phyloP scores from a whole-genome alignment of 768 basidiomycete genomes.

The Podaxis sp. region DNA sequence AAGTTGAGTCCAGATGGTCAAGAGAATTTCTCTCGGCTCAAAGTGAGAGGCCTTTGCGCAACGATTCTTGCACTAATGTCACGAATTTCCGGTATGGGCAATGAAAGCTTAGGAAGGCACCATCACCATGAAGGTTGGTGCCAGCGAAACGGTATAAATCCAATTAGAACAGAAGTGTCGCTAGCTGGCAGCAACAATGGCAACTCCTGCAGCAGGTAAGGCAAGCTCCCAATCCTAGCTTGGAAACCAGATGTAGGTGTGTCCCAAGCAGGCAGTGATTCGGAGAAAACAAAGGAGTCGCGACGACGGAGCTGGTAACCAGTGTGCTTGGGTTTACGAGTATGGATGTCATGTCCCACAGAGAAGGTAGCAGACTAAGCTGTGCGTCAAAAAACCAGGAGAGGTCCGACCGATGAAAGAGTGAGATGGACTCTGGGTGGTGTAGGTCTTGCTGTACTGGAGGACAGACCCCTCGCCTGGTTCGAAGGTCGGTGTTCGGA shows the following conservation, averaged over 20 bases:
- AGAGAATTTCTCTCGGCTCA: slow-evolving; percentile 66
- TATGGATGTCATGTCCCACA: slow-evolving; percentile 18
- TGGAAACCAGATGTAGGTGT: not conserved
- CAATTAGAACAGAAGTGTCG: slow-evolving; percentile 46
- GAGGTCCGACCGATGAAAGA: slow-evolving; percentile 6
- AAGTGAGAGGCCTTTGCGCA: slow-evolving; percentile 66
- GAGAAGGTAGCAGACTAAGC: slow-evolving; percentile 12
- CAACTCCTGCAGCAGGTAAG: slow-evolving; percentile 26
- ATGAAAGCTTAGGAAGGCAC: slow-evolving; percentile 65
- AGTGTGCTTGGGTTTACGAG: not conserved
- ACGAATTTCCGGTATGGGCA: slow-evolving; percentile 67
- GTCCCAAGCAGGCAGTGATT: not conserved
- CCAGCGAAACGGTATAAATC: slow-evolving; percentile 46
- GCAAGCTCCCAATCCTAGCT: not conserved
- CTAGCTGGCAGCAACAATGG: slow-evolving; percentile 59
- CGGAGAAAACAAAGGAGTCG: not conserved
- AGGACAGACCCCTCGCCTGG: slow-evolving; percentile 29
- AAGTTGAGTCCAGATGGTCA: slow-evolving; percentile 43
- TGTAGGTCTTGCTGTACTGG: slow-evolving; percentile 26
- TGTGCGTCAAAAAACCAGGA: not conserved
- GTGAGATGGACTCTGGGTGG: slow-evolving; percentile 19
- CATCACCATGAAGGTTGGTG: slow-evolving; percentile 50
- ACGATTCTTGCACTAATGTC: slow-evolving; percentile 41
- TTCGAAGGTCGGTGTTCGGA: slow-evolving; percentile 41
- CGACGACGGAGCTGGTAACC: not conserved